phyloP scores from a whole-genome alignment of 2,329 filamentous ascomycete genomes.

The Pyrenochaeta sp. region DNA sequence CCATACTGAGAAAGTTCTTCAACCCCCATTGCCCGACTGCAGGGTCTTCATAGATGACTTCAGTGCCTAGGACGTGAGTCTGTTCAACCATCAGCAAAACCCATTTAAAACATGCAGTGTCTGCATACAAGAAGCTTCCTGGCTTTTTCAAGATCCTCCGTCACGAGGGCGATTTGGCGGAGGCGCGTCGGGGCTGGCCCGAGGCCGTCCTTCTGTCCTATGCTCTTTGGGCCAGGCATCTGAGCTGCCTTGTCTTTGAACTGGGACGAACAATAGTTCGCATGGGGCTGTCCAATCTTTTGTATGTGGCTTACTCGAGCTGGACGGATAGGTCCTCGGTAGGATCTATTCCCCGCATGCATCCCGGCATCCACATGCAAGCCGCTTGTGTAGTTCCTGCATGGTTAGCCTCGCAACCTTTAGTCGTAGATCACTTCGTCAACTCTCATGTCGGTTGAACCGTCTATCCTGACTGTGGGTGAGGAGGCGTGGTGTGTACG shows the following conservation, averaged over 20 bases:
- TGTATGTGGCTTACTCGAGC: constrained; percentile 9
- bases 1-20: constrained; percentile 50
- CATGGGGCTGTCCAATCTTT: background rate
- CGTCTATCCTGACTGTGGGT: too few relatives aligned
- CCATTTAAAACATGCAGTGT: background rate
- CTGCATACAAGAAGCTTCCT: constrained; percentile 33
- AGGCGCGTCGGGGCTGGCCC: constrained; percentile 38
- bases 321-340: constrained; percentile 3
- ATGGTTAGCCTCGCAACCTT: background rate
- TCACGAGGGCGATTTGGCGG: constrained; percentile 46
- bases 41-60: constrained; percentile 51
- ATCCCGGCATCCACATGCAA: background rate
- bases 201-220: constrained; percentile 5
- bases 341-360: constrained; percentile 4
- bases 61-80: constrained; percentile 49
- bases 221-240: constrained; percentile 20
- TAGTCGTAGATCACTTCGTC: background rate
- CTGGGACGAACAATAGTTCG: background rate
- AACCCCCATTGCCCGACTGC: constrained; percentile 50
- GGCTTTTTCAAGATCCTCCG: constrained; percentile 35
- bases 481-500: too few relatives aligned
- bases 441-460: too few relatives aligned
- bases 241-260: background rate
- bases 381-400: background rate
- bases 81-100: constrained; percentile 19